Evolutionary conservation across 352 stramenopile species (phyloP), one percentile per base, ranked within the genome.

Genomic region (Peronospora farinosa): DNA sequence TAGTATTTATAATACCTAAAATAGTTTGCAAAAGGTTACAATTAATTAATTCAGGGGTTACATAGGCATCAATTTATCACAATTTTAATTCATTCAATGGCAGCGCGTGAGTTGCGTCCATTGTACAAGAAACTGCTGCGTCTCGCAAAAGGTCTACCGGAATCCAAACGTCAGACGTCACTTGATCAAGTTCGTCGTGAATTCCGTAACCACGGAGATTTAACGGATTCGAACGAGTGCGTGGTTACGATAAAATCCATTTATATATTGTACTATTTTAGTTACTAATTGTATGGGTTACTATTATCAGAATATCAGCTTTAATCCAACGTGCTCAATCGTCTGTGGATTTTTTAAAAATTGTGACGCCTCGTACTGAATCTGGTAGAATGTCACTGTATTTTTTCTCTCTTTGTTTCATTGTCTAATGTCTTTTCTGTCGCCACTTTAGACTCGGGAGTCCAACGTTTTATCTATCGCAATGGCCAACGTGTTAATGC

Each of bases 41-140:
- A 10, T 31, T 5, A 10, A 31, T 5, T 31, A n/a, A n/a, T n/a
- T n/a, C n/a, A n/a, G n/a, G n/a, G n/a, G n/a, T n/a, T n/a, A n/a
- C n/a, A n/a, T 1, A 1, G 8, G 8, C 27, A 31, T 31, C 8
- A 5, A 31, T n/a, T n/a, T n/a, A n/a, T n/a, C n/a, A n/a, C n/a
- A n/a, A n/a, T n/a, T n/a, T n/a, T n/a, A n/a, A n/a, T 10, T 31
- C 27, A 1, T 31, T 31, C 4, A 21, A 21, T 21, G 19, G 49
- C 58, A 5, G 36, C 51, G 15, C 51, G 63, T 21, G 73, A 84
- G 59, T 41, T 88, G 51, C 73, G 73, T n/a, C 72, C 78, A 37
- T 52, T 91, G 53, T 94, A 92, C 67, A 94, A 92, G 74, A 87
- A 86, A 67, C 65, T 94, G 46, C 62, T 94, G 62, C 65, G 71